Evolutionary conservation across 176 grass and related monocot genomes (phyloP).

Genomic region (Eremochloa ophiuroides): DNA sequence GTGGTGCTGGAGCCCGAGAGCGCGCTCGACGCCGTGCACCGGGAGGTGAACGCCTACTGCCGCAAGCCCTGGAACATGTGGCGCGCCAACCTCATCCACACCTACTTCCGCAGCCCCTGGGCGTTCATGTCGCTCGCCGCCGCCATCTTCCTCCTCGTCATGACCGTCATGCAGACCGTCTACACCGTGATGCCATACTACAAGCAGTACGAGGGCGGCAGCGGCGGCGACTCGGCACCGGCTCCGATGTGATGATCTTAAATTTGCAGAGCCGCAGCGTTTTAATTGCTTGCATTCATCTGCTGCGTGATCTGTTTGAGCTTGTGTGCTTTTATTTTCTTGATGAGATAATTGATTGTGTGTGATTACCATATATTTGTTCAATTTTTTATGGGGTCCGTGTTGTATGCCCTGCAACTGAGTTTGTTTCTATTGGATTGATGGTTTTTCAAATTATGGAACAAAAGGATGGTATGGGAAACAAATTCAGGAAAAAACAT

Average conservation of each 20-base stretch:
- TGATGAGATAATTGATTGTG: too few relatives aligned
- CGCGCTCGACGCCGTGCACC: constrained; percentile 56
- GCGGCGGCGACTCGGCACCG: neutral
- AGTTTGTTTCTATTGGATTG: neutral
- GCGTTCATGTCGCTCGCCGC: constrained; percentile 65
- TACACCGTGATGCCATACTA: constrained; percentile 45
- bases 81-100: constrained; percentile 77
- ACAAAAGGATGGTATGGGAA: neutral
- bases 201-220: neutral
- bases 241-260: neutral
- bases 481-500: neutral
- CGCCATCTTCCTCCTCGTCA: constrained; percentile 57
- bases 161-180: constrained; percentile 68
- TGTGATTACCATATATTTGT: neutral
- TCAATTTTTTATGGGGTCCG: neutral
- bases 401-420: neutral
- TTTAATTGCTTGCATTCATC: neutral
- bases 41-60: constrained; percentile 61
- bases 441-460: neutral
- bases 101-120: constrained; percentile 85
- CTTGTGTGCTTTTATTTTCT: too few relatives aligned
- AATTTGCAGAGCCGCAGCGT: neutral
- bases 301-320: neutral
- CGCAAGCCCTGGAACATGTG: constrained; percentile 60
- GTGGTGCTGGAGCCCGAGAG: constrained; percentile 59